These are phyloP conservation scores for Phytophthora pini DNA, from an alignment of 352 stramenopile genomes.

Conservation along the genomic window DNA sequence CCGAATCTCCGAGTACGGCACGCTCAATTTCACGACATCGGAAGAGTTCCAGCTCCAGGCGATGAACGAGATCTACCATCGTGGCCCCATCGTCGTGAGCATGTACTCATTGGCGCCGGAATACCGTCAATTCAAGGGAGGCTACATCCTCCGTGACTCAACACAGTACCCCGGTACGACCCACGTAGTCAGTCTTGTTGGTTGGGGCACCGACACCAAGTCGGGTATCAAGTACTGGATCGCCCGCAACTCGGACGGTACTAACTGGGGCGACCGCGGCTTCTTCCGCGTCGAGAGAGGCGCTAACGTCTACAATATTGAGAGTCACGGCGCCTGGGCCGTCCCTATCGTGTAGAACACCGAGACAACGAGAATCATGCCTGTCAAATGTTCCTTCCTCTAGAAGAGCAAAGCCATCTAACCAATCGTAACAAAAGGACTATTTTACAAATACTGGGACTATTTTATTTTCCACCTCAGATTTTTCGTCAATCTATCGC, in stretches of 20 bases:
- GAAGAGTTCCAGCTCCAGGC: conserved; percentile 75
- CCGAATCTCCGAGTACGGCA: conserved; percentile 76
- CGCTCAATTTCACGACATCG: conserved; percentile 72
- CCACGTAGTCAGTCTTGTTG: conserved; percentile 96
- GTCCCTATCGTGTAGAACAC: conserved; percentile 59
- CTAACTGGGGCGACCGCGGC: conserved; percentile 75
- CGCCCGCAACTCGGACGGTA: conserved; percentile 93
- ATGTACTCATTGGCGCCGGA: conserved; percentile 86
- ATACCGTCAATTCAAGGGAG: conserved; percentile 91
- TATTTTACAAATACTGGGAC: conserved; percentile 14
- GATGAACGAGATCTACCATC: conserved; percentile 97
- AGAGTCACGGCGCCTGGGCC: conserved; percentile 74
- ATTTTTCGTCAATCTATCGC: conserved; percentile 12
- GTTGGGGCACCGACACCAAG: conserved; percentile 91
- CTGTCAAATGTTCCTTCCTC: neutral
- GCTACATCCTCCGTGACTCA: conserved; percentile 90
- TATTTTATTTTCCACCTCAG: conserved; percentile 20
- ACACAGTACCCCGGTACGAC: conserved; percentile 76
- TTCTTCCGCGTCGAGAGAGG: conserved; percentile 79
- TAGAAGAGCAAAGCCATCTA: conserved; percentile 3
- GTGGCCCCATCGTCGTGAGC: conserved; percentile 94
- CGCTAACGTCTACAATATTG: conserved; percentile 82
- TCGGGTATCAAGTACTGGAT: conserved; percentile 95
- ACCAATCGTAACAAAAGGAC: conserved; percentile 12
- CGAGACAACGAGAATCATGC: neutral